Evolutionary conservation across 352 stramenopile species (phyloP).

Genomic region (Globisporangium spiculum): DNA sequence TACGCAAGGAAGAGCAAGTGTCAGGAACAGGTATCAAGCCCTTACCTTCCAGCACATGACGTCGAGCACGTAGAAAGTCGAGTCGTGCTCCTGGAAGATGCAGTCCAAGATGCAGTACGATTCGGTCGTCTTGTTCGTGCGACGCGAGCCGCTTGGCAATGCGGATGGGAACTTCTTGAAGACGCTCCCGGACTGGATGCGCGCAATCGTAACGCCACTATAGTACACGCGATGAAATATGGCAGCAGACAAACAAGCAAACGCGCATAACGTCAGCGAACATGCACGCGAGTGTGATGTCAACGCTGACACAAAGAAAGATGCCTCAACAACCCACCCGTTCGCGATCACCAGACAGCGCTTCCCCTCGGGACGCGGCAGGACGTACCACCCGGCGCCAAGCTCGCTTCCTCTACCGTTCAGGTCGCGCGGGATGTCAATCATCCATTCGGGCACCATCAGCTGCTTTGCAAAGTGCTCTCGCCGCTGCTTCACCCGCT

Average conservation of each 20-base stretch:
- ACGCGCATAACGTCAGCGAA: slow-evolving; percentile 4
- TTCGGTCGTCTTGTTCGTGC: slow-evolving; percentile 66
- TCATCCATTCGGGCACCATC: slow-evolving; percentile 89
- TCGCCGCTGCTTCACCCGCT: slow-evolving; percentile 66
- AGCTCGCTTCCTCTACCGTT: slow-evolving; percentile 70
- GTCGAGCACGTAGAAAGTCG: slow-evolving; percentile 91
- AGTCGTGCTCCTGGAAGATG: slow-evolving; percentile 87
- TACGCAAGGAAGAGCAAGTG: not conserved
- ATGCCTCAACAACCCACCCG: slow-evolving; percentile 36
- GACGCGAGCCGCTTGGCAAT: slow-evolving; percentile 77
- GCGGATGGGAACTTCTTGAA: slow-evolving; percentile 86
- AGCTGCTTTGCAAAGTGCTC: slow-evolving; percentile 83
- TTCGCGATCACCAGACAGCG: slow-evolving; percentile 87
- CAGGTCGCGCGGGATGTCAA: slow-evolving; percentile 80
- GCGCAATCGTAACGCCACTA: slow-evolving; percentile 76
- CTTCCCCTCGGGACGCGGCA: slow-evolving; percentile 90
- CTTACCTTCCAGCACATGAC: slow-evolving; percentile 91
- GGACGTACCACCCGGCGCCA: slow-evolving; percentile 87
- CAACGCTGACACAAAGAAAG: not conserved
- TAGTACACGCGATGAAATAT: not conserved
- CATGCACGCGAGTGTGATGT: slow-evolving; percentile 2
- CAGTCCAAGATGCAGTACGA: slow-evolving; percentile 90
- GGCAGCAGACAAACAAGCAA: not conserved
- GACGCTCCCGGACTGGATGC: slow-evolving; percentile 73
- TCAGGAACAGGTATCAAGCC: not conserved